phyloP scores from a whole-genome alignment of 73 alveolate species.

The Symbiodinium natans region DNA sequence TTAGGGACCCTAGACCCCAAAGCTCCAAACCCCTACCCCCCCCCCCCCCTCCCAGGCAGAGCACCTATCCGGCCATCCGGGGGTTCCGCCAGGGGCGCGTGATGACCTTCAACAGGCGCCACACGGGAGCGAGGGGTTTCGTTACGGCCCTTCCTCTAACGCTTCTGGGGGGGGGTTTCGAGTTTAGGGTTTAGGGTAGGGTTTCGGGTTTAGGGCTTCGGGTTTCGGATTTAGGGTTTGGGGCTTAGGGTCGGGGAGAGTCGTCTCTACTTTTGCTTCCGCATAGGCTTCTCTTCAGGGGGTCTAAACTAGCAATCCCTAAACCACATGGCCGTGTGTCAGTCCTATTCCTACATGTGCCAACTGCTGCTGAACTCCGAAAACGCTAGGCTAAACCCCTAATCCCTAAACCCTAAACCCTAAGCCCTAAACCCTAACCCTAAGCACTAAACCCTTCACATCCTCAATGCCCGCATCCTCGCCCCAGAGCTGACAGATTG shows the following conservation, averaged over 20 bases:
- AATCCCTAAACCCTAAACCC: neutral
- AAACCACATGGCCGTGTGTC: too few relatives aligned
- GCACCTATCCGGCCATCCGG: neutral
- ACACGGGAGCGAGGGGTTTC: neutral
- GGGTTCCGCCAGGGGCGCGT: slow-evolving; percentile 5
- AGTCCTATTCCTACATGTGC: too few relatives aligned
- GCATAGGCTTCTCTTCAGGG: too few relatives aligned
- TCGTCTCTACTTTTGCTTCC: too few relatives aligned
- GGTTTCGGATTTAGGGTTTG: neutral
- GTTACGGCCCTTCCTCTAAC: neutral
- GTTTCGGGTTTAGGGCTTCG: neutral
- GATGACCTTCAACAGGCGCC: neutral
- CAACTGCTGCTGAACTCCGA: too few relatives aligned
- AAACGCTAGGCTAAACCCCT: neutral
- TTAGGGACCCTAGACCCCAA: too few relatives aligned
- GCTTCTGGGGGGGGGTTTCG: neutral
- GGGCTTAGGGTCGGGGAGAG: neutral
- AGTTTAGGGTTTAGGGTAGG: neutral
- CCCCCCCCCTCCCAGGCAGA: neutral
- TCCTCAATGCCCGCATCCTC: too few relatives aligned
- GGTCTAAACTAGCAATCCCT: too few relatives aligned
- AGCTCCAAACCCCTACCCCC: neutral
- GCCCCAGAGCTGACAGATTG: too few relatives aligned
- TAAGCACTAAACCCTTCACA: too few relatives aligned
- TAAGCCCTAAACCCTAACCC: neutral